These are phyloP conservation scores for Xylaria palmicola DNA, from an alignment of 495 filamentous ascomycete genomes.

Conservation along the genomic window DNA sequence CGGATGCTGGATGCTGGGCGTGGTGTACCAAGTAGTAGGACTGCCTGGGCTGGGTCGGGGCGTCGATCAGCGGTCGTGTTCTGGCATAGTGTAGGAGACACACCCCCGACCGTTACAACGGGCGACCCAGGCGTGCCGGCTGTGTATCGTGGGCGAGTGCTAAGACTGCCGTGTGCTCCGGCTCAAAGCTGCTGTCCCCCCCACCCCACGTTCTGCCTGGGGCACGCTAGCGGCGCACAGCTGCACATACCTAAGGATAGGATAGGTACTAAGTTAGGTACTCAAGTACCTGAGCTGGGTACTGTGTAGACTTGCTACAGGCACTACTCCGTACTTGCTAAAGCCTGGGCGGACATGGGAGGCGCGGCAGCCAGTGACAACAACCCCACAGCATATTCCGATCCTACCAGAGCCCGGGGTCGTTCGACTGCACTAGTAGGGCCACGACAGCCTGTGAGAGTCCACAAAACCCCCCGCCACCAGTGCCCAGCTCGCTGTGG, in stretches of 20 bases:
- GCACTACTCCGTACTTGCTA: too few relatives aligned
- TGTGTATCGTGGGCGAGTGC: not conserved
- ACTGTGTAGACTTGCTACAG: too few relatives aligned
- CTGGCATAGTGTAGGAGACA: not conserved
- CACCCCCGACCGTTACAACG: not conserved
- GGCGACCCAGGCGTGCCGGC: not conserved
- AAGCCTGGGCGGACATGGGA: not conserved
- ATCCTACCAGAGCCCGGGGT: conserved; percentile 6
- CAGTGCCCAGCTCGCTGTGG: conserved; percentile 11
- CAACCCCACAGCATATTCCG: conserved; percentile 8
- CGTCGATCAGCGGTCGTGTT: not conserved
- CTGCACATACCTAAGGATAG: too few relatives aligned
- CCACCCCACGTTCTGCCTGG: not conserved
- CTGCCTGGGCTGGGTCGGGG: too few relatives aligned
- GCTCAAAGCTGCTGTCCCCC: conserved; percentile 2
- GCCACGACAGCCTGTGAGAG: conserved; percentile 8
- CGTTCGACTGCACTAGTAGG: too few relatives aligned
- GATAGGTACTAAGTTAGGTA: too few relatives aligned
- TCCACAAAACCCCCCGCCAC: conserved; percentile 19
- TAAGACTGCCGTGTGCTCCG: conserved; percentile 1
- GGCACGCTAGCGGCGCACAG: too few relatives aligned
- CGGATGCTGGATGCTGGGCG: too few relatives aligned
- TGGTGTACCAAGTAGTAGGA: too few relatives aligned
- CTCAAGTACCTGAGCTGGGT: too few relatives aligned
- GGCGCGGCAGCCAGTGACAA: not conserved